Conservation (phyloP, 257 asterid species). For the Nicotiana tomentosiformis region DNA sequence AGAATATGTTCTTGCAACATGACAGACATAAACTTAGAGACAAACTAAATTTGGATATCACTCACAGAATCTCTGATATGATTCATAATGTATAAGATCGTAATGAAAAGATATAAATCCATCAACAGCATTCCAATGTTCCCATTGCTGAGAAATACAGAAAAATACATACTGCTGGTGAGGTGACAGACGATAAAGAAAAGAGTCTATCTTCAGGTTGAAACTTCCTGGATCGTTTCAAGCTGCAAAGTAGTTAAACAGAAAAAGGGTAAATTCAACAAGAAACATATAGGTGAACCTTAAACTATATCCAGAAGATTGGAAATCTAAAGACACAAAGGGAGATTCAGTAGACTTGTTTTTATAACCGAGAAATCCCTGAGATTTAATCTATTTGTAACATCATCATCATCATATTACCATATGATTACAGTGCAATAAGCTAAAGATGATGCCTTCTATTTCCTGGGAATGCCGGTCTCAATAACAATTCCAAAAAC, state of each 20-base stretch:
- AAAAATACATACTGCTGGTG: constrained; percentile 75
- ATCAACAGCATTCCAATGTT: background rate
- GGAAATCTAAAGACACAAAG: background rate
- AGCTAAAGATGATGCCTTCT: background rate
- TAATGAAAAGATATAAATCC: background rate
- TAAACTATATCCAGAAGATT: background rate
- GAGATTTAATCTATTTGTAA: background rate
- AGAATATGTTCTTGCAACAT: background rate
- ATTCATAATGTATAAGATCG: background rate
- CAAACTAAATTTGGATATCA: background rate
- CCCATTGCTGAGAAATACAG: background rate
- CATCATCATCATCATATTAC: background rate
- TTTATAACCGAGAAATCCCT: no score
- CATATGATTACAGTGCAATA: background rate
- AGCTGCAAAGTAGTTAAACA: constrained; percentile 38
- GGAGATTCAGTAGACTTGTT: background rate
- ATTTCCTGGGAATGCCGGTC: background rate
- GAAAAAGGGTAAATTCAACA: background rate
- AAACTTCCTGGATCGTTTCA: constrained; percentile 91
- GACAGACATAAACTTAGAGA: background rate
- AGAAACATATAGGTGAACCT: background rate
- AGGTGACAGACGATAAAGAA: constrained; percentile 87
- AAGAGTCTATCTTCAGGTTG: constrained; percentile 98
- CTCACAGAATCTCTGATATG: background rate
- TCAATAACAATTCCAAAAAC: background rate